These are phyloP conservation scores for Lichtheimia ramosa DNA, from an alignment of 371 early-diverging fungal species.

Conservation along the genomic window DNA sequence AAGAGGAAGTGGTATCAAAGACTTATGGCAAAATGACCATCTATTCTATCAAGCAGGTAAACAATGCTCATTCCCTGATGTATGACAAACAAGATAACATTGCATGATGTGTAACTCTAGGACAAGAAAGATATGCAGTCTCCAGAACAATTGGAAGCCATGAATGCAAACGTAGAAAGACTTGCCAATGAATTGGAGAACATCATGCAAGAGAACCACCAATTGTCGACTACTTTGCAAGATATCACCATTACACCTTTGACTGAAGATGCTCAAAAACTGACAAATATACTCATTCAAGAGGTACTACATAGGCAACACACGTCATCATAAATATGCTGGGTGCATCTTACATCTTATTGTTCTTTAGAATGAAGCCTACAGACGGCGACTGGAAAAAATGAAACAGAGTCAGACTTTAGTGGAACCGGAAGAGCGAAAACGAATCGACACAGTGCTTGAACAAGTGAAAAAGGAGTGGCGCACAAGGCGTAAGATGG, in stretches of 20 bases:
- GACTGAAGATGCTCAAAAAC: background rate
- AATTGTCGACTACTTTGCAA: background rate
- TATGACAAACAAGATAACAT: too few species aligned
- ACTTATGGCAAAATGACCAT: conserved; percentile 20
- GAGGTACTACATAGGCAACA: conserved; percentile 1
- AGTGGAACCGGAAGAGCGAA: conserved; percentile 5
- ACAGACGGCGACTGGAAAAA: conserved; percentile 7
- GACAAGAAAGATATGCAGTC: background rate
- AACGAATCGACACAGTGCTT: conserved; percentile 6
- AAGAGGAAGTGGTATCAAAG: conserved; percentile 8
- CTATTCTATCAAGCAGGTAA: conserved; percentile 19
- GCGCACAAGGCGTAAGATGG: conserved; percentile 16
- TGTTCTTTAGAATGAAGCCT: conserved; percentile 5
- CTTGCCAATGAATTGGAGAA: background rate
- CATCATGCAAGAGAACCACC: background rate
- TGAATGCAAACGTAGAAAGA: background rate
- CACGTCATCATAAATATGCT: background rate
- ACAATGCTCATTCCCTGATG: too few species aligned
- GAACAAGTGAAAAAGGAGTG: conserved; percentile 10
- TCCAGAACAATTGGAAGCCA: background rate
- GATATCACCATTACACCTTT: conserved; percentile 9
- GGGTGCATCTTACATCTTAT: background rate
- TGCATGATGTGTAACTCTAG: too few species aligned
- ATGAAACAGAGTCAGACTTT: conserved; percentile 6
- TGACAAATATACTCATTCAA: background rate